Evolutionary conservation across 768 basidiomycete species (phyloP).

Genomic region (Tephrocybe sp.): DNA sequence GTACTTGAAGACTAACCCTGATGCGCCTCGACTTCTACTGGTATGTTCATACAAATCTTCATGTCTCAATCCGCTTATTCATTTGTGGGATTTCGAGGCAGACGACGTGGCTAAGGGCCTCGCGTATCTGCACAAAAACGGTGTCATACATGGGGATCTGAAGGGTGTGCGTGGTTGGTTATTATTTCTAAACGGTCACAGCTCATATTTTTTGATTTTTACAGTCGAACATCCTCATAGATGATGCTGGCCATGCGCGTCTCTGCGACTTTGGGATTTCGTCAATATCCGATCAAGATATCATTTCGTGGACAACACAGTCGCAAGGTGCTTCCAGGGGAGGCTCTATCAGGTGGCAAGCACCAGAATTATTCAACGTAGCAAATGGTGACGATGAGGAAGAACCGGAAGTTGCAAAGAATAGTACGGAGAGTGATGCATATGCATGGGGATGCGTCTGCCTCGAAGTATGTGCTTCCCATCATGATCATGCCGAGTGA

Average conservation of each 20-base stretch:
- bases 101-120: neutral
- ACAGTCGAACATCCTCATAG: slow-evolving; percentile 1
- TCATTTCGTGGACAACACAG: neutral
- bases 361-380: neutral
- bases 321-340: neutral
- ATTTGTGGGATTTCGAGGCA: too few relatives aligned
- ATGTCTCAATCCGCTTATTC: too few relatives aligned
- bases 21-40: neutral
- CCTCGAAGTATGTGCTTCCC: neutral
- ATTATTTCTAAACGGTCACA: neutral
- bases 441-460: neutral
- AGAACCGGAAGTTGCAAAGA: neutral
- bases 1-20: neutral
- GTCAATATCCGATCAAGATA: neutral
- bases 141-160: neutral
- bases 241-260: neutral
- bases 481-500: neutral
- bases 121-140: neutral
- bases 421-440: neutral
- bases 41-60: neutral
- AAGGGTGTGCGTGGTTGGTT: neutral
- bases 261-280: neutral
- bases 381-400: neutral
- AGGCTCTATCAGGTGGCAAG: neutral
- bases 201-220: neutral